Conservation (phyloP, 2,329 filamentous ascomycete species). For the Dothistroma septosporum region DNA sequence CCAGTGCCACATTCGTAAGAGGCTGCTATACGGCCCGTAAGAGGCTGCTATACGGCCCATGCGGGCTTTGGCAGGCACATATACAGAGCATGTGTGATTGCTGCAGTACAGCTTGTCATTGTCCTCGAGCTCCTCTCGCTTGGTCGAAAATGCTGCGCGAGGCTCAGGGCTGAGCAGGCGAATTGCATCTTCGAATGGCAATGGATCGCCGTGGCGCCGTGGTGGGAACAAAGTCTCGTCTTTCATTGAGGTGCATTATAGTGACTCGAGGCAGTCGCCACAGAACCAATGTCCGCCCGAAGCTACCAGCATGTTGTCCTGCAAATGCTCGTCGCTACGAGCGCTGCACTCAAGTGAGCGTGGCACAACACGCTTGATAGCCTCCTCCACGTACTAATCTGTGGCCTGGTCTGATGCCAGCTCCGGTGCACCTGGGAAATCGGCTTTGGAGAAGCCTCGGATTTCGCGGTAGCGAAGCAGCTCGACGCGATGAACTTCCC, state of each 20-base stretch:
- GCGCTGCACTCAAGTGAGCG: not conserved
- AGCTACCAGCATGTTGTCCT: not conserved
- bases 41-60: not conserved
- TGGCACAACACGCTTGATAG: not conserved
- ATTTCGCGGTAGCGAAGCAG: not conserved
- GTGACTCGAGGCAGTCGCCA: slow-evolving; percentile 8
- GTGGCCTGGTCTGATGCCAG: not conserved
- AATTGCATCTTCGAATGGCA: not conserved
- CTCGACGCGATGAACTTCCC: not conserved
- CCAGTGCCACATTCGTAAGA: not conserved
- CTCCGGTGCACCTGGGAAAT: not conserved
- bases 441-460: not conserved
- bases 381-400: not conserved
- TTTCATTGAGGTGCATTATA: slow-evolving; percentile 4
- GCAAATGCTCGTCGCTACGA: not conserved
- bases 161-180: slow-evolving; percentile 1
- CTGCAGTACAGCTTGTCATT: slow-evolving; percentile 14
- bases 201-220: slow-evolving; percentile 9
- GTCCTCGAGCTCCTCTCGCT: slow-evolving; percentile 15
- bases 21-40: not conserved
- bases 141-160: not conserved
- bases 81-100: slow-evolving; percentile 7
- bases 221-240: slow-evolving; percentile 12
- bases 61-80: not conserved
- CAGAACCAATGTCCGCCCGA: slow-evolving; percentile 9